phyloP scores from a whole-genome alignment of 306 rosid genomes.

The Prosopis cineraria region DNA sequence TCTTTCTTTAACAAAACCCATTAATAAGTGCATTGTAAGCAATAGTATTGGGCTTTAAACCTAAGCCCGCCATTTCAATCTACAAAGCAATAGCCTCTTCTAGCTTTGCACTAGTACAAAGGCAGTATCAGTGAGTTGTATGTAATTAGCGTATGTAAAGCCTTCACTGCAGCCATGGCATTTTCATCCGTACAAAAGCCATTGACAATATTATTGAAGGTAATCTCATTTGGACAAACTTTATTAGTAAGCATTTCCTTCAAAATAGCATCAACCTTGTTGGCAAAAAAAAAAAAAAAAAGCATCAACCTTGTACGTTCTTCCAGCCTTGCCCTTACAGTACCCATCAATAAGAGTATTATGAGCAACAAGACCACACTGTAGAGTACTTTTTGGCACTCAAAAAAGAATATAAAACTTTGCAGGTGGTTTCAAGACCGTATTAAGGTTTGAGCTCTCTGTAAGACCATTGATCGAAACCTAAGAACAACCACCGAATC shows the following conservation, averaged over 20 bases:
- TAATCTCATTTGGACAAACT: slow-evolving; percentile 53
- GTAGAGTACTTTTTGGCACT: slow-evolving; percentile 56
- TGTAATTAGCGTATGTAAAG: slow-evolving; percentile 60
- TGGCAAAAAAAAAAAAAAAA: no score
- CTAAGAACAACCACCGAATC: slow-evolving; percentile 60
- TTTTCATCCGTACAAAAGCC: slow-evolving; percentile 77
- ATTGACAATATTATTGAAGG: slow-evolving; percentile 62
- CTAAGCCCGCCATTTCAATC: slow-evolving; percentile 51
- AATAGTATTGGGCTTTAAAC: slow-evolving; percentile 61
- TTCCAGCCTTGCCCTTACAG: slow-evolving; percentile 72
- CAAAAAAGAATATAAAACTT: slow-evolving; percentile 53
- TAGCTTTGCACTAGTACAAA: slow-evolving; percentile 51
- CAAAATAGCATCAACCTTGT: slow-evolving; percentile 72
- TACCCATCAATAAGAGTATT: slow-evolving; percentile 70
- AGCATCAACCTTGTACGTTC: slow-evolving; percentile 79
- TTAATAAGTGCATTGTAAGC: slow-evolving; percentile 70
- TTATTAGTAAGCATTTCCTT: slow-evolving; percentile 65
- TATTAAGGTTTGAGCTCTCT: slow-evolving; percentile 48
- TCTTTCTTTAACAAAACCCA: slow-evolving; percentile 67
- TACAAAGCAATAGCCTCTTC: slow-evolving; percentile 55
- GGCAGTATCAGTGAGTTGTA: slow-evolving; percentile 64
- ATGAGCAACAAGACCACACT: slow-evolving; percentile 67
- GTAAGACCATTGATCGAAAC: slow-evolving; percentile 72
- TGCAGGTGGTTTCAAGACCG: slow-evolving; percentile 55
- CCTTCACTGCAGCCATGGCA: slow-evolving; percentile 51